Evolutionary conservation across 345 rosid genomes (phyloP).

Genomic region (Salix udensis): DNA sequence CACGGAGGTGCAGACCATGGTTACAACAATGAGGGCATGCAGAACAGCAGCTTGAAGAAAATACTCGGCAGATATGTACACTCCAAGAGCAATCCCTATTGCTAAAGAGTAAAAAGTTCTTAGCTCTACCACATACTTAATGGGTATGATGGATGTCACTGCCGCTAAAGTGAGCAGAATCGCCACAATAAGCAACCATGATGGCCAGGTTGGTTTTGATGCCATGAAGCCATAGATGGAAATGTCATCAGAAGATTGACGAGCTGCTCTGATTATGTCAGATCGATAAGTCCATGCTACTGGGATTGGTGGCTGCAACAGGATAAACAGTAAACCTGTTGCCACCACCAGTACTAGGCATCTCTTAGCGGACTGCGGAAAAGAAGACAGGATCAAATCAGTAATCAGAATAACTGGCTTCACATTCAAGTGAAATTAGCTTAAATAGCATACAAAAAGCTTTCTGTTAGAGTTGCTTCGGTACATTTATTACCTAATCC

Average conservation of each 20-base stretch:
- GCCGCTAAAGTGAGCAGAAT: constrained; percentile 84
- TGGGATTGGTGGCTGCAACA: constrained; percentile 95
- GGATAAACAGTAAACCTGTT: constrained; percentile 75
- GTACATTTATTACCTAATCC: not conserved
- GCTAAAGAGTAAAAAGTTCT: constrained; percentile 76
- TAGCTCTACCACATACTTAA: constrained; percentile 79
- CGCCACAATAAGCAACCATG: constrained; percentile 87
- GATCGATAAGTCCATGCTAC: constrained; percentile 79
- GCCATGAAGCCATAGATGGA: constrained; percentile 90
- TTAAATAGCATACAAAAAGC: not conserved
- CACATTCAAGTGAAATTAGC: constrained; percentile 1
- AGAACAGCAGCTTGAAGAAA: constrained; percentile 91
- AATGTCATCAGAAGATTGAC: constrained; percentile 89
- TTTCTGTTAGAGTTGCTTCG: not conserved
- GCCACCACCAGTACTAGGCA: constrained; percentile 84
- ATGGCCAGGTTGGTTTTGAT: constrained; percentile 97
- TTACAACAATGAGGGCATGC: constrained; percentile 71
- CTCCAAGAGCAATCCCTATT: constrained; percentile 87
- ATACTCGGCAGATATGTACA: constrained; percentile 92
- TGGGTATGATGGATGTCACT: constrained; percentile 80
- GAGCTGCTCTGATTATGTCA: constrained; percentile 79
- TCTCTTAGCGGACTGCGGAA: constrained; percentile 86
- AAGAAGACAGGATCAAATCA: not conserved
- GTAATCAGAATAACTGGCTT: not conserved
- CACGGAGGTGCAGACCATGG: constrained; percentile 82